A percentile compares a stretch with the other conserved stretches of the same genome.
Evolutionary conservation across 2,329 filamentous ascomycete species (phyloP).

Genomic region (Fusarium sp.): DNA sequence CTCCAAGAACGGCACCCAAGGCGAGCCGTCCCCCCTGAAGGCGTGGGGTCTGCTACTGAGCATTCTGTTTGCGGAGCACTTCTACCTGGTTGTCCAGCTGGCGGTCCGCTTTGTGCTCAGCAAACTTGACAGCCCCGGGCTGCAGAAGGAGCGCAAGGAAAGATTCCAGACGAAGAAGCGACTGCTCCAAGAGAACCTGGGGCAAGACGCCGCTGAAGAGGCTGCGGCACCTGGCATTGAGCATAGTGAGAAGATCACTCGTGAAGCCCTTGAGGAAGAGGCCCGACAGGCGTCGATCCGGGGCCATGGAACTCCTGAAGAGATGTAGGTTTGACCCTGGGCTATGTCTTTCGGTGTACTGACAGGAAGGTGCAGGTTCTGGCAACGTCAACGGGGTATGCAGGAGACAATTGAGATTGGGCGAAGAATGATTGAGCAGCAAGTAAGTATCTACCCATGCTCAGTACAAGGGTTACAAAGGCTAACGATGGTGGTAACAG

Average conservation of each 20-base stretch:
- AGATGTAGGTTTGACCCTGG: constrained; percentile 54
- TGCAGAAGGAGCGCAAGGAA: constrained; percentile 87
- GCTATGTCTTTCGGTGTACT: constrained; percentile 20
- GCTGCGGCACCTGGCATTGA: constrained; percentile 60
- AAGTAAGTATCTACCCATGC: constrained; percentile 39
- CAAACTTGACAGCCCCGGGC: constrained; percentile 86
- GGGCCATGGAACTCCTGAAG: constrained; percentile 64
- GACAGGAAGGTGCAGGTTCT: constrained; percentile 61
- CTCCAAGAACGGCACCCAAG: constrained; percentile 72
- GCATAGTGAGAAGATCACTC: constrained; percentile 72
- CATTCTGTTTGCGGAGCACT: constrained; percentile 88
- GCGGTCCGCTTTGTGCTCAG: constrained; percentile 78
- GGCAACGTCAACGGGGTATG: constrained; percentile 70
- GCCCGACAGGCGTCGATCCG: constrained; percentile 63
- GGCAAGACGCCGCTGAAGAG: constrained; percentile 64
- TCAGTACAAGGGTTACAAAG: neutral
- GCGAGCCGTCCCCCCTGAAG: constrained; percentile 76
- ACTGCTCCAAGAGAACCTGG: constrained; percentile 80
- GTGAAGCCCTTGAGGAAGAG: constrained; percentile 73
- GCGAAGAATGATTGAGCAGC: constrained; percentile 64
- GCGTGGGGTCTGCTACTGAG: constrained; percentile 85
- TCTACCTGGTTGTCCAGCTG: constrained; percentile 84
- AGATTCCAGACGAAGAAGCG: constrained; percentile 84
- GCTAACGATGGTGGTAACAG: constrained; percentile 30
- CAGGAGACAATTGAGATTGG: constrained; percentile 69